phyloP scores from a whole-genome alignment of 164 flowering plant species.

The Macadamia integrifolia region DNA sequence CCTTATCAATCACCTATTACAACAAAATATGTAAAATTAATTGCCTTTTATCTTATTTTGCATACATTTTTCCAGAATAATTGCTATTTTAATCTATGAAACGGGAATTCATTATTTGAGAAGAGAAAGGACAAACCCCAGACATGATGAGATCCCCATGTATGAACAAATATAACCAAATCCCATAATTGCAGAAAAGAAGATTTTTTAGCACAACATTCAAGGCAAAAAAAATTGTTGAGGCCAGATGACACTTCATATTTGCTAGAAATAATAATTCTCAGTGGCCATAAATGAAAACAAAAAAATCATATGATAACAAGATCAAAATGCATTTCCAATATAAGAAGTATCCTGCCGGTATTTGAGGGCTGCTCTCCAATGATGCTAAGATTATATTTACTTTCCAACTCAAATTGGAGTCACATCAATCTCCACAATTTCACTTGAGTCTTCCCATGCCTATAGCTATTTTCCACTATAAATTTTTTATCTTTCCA shows the following conservation, averaged over 20 bases:
- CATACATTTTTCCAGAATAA: background rate
- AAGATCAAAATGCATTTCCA: too few species aligned
- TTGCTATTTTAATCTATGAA: background rate
- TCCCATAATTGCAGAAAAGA: background rate
- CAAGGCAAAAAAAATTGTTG: too few species aligned
- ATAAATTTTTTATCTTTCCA: background rate
- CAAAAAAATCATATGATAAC: too few species aligned
- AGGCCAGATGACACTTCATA: background rate
- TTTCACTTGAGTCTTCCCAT: background rate
- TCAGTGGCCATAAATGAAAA: background rate
- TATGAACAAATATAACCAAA: background rate
- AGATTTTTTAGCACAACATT: background rate
- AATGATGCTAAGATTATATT: too few species aligned
- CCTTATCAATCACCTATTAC: constrained; percentile 73
- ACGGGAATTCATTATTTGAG: background rate
- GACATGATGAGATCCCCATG: background rate
- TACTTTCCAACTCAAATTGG: too few species aligned
- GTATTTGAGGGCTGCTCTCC: too few species aligned
- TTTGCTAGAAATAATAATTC: too few species aligned
- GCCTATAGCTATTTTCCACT: background rate
- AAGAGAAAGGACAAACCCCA: background rate
- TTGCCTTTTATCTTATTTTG: background rate
- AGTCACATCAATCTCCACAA: background rate
- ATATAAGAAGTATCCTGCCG: too few species aligned
- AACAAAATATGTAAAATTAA: constrained; percentile 7